A percentile compares a stretch with the other conserved stretches of the same genome.
Conservation (phyloP, 1,284 basidiomycete genomes). For the Ceratobasidium sp. region DNA sequence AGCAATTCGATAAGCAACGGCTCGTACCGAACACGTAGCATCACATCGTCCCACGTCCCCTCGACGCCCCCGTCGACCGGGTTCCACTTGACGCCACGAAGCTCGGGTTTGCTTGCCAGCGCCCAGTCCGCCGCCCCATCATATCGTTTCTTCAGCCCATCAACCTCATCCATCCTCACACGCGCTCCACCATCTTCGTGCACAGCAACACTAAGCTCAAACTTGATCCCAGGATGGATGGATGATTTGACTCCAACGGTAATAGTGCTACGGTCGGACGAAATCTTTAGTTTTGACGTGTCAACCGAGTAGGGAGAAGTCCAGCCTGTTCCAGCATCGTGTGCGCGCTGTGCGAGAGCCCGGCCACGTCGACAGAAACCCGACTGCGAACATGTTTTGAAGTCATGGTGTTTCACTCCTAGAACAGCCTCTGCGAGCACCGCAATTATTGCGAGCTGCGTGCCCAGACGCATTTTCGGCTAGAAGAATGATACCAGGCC, state of each 20-base stretch:
- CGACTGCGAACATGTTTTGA: slow-evolving; percentile 91
- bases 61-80: slow-evolving; percentile 71
- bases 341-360: slow-evolving; percentile 78
- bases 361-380: slow-evolving; percentile 93
- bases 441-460: slow-evolving; percentile 43
- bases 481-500: background rate
- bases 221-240: slow-evolving; percentile 85
- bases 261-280: slow-evolving; percentile 70
- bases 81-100: slow-evolving; percentile 70
- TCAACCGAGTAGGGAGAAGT: slow-evolving; percentile 87
- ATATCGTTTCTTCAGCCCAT: slow-evolving; percentile 82
- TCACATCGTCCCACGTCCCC: slow-evolving; percentile 72
- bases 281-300: slow-evolving; percentile 65
- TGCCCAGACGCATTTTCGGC: slow-evolving; percentile 36
- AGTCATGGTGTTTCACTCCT: slow-evolving; percentile 75
- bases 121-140: slow-evolving; percentile 92
- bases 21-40: slow-evolving; percentile 76
- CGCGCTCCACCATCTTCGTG: slow-evolving; percentile 88
- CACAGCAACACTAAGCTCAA: slow-evolving; percentile 82
- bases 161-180: slow-evolving; percentile 87
- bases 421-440: slow-evolving; percentile 46
- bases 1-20: slow-evolving; percentile 82
- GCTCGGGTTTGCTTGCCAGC: slow-evolving; percentile 75
- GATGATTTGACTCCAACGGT: slow-evolving; percentile 79
- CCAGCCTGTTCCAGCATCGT: slow-evolving; percentile 71